phyloP scores from a whole-genome alignment of 495 filamentous ascomycete species.

The Daldinia loculata region DNA sequence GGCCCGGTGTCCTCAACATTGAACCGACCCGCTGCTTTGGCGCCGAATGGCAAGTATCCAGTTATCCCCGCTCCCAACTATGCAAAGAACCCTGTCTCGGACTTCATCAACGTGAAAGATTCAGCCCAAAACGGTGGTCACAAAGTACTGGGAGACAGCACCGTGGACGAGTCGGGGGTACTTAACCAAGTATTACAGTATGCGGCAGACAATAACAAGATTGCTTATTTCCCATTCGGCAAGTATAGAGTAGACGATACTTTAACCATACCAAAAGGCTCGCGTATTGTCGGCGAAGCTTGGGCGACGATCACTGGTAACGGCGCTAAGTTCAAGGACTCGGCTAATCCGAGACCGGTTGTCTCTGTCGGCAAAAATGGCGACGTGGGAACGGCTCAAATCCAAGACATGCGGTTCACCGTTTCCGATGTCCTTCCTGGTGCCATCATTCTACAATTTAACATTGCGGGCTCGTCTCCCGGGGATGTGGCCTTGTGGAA shows the following conservation, averaged over 20 bases:
- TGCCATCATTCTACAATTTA: slow-evolving; percentile 63
- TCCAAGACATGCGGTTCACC: slow-evolving; percentile 64
- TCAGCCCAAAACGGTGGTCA: slow-evolving; percentile 52
- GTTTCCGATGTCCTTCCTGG: slow-evolving; percentile 57
- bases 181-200: slow-evolving; percentile 52
- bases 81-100: slow-evolving; percentile 42
- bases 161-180: slow-evolving; percentile 49
- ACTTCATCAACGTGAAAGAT: slow-evolving; percentile 58
- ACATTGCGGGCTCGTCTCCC: slow-evolving; percentile 62
- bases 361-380: slow-evolving; percentile 64
- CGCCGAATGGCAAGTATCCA: slow-evolving; percentile 48
- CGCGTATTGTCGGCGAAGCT: slow-evolving; percentile 58
- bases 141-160: slow-evolving; percentile 49
- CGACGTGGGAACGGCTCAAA: slow-evolving; percentile 65
- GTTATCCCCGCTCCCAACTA: slow-evolving; percentile 51
- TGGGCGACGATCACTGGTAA: slow-evolving; percentile 58
- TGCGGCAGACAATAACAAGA: slow-evolving; percentile 49
- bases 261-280: slow-evolving; percentile 63
- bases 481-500: slow-evolving; percentile 72
- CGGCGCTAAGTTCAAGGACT: slow-evolving; percentile 63
- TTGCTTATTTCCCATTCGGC: slow-evolving; percentile 59
- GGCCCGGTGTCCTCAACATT: slow-evolving; percentile 53
- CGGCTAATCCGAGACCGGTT: slow-evolving; percentile 61
- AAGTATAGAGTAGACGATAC: slow-evolving; percentile 60
- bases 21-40: slow-evolving; percentile 42